Evolutionary conservation across 257 asterid species (phyloP).

Genomic region (Buddleja alternifolia): DNA sequence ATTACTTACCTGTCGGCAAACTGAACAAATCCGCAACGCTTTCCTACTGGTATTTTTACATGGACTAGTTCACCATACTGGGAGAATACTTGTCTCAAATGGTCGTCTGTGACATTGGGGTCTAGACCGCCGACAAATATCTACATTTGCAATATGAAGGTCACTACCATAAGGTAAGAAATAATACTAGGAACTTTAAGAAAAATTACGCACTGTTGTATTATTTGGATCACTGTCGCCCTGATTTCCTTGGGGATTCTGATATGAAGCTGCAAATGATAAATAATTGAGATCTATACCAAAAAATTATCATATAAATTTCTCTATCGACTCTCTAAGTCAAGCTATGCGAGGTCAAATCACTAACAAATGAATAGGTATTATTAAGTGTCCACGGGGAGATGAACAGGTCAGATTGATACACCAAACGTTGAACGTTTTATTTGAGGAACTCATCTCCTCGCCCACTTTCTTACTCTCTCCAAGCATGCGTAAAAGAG

Average conservation of each 20-base stretch:
- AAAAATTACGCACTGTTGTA: conserved; percentile 75
- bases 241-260: conserved; percentile 65
- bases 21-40: conserved; percentile 95
- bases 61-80: conserved; percentile 78
- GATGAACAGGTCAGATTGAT: background rate
- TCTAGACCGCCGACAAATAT: conserved; percentile 89
- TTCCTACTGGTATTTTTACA: conserved; percentile 85
- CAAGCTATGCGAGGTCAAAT: background rate
- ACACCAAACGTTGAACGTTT: background rate
- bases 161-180: conserved; percentile 14
- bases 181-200: background rate
- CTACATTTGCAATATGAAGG: conserved; percentile 43
- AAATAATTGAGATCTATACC: conserved; percentile 28
- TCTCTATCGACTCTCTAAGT: background rate
- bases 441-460: background rate
- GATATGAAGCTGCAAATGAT: conserved; percentile 70
- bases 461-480: background rate
- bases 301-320: background rate
- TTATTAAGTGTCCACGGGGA: background rate
- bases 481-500: background rate
- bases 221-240: conserved; percentile 91
- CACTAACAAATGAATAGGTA: background rate
- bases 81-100: conserved; percentile 78
- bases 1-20: conserved; percentile 67
- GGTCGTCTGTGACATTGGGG: conserved; percentile 78